Evolutionary conservation across 176 grass and related monocot species (phyloP), one percentile per base, ranked within the genome.

Genomic region (Themeda triandra): DNA sequence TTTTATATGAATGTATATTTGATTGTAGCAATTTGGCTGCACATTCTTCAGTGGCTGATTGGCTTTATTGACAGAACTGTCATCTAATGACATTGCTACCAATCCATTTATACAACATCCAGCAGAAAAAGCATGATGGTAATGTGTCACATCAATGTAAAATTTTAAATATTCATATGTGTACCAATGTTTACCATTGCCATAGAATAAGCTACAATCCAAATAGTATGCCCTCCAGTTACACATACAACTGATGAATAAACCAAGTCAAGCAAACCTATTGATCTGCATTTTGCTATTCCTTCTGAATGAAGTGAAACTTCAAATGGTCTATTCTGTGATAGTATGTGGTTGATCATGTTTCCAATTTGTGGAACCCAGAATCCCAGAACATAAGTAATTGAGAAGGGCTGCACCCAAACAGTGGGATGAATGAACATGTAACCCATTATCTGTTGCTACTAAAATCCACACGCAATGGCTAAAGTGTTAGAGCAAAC

Each of bases 211-310:
- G 8, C 32, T 80, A 73, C 60, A 76, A 48, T 77, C 94, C 21
- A 94, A 59, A 46, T 85, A 37, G 71, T 84, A 71, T 58, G 49
- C 6, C 77, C 41, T 81, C 49, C 15, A 73, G 75, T 81, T 84
- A 94, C 85, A 73, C 87, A 77, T 41, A 86, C 82, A 24, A 79
- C 79, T 24, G 79, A 81, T 74, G 62, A 92, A 13, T 79, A 71
- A 68, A 46, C 46, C 66, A 89, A 90, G 62, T 13, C 27, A 84
- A 32, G 75, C 81, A 81, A 77, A 54, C 40, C 48, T 31, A 35
- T 14, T 49, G 6, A 79, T 49, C 49, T 49, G 39, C 56, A 63
- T 63, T 42, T 64, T 3, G 8, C 8, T 18, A 15, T 46, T 83
- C 12, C 14, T 86, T 36, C 2, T 31, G 76, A 51, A 81, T 71